Evolutionary conservation across 768 basidiomycete species (phyloP).

Genomic region (Termitomyces sp.): DNA sequence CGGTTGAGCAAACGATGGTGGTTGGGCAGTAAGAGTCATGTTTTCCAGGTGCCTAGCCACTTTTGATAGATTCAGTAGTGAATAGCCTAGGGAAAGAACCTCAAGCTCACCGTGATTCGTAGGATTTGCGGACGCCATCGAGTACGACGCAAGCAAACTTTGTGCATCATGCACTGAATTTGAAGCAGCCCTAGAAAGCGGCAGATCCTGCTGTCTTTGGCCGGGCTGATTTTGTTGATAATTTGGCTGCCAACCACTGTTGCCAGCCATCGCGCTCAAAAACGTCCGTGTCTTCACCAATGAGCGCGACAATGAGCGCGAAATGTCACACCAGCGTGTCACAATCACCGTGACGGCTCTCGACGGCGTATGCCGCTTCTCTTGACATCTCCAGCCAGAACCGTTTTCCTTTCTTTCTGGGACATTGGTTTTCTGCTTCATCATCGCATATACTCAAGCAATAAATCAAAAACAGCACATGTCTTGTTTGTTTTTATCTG

Average conservation of each 20-base stretch:
- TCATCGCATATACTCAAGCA: no score
- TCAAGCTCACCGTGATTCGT: constrained; percentile 58
- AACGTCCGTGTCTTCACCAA: constrained; percentile 38
- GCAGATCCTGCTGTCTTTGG: not conserved
- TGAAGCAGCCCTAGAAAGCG: not conserved
- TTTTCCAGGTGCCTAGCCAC: constrained; percentile 63
- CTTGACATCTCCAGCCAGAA: not conserved
- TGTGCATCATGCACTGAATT: not conserved
- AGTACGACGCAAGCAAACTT: not conserved
- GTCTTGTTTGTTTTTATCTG: no score
- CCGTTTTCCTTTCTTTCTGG: no score
- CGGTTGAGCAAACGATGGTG: constrained; percentile 62
- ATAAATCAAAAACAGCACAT: no score
- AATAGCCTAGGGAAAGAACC: not conserved
- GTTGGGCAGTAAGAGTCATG: constrained; percentile 52
- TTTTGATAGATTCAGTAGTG: constrained; percentile 21
- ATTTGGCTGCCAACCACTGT: not conserved
- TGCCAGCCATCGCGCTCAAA: not conserved
- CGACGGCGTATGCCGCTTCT: not conserved
- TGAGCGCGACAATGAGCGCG: not conserved
- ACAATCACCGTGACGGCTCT: not conserved
- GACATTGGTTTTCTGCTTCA: no score
- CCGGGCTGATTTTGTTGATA: not conserved
- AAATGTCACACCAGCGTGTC: not conserved
- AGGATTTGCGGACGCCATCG: constrained; percentile 74